These are phyloP conservation scores for Pulveroboletus sp. DNA, from an alignment of 768 basidiomycete species.

Conservation along the genomic window DNA sequence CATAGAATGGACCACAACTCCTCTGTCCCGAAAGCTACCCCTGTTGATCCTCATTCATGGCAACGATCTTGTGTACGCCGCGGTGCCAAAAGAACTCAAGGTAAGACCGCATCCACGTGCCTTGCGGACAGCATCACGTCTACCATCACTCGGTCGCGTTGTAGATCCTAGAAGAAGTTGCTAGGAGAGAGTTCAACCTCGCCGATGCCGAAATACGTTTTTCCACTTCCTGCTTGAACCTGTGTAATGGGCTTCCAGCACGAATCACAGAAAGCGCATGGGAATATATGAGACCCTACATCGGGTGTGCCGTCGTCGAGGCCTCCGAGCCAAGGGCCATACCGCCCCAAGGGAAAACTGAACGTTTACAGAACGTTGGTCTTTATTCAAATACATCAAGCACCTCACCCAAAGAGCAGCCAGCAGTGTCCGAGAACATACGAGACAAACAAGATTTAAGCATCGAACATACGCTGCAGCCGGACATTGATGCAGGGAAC, in stretches of 20 bases:
- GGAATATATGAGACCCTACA: constrained; percentile 13
- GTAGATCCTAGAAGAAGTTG: constrained; percentile 16
- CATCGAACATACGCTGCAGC: neutral
- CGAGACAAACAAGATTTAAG: neutral
- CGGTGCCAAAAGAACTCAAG: constrained; percentile 15
- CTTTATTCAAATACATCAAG: neutral
- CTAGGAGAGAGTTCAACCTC: constrained; percentile 19
- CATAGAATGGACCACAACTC: constrained; percentile 19
- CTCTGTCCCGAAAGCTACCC: constrained; percentile 18
- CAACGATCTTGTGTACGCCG: constrained; percentile 14
- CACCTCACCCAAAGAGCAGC: neutral
- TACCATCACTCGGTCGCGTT: neutral
- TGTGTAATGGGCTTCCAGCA: constrained; percentile 18
- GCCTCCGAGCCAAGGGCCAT: neutral
- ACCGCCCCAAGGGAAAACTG: constrained; percentile 1
- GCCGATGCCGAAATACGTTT: constrained; percentile 11
- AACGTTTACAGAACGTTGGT: neutral
- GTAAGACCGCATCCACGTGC: neutral
- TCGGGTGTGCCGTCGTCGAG: constrained; percentile 23
- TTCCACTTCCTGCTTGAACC: constrained; percentile 18
- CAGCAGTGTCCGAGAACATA: neutral
- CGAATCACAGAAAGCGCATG: constrained; percentile 21
- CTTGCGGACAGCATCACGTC: neutral
- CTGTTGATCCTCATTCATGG: constrained; percentile 18
- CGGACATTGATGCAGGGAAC: neutral